A percentile compares a stretch with the other conserved stretches of the same genome.
phyloP scores from a whole-genome alignment of 768 basidiomycete species.

The Omphalotus guepiniiformis region DNA sequence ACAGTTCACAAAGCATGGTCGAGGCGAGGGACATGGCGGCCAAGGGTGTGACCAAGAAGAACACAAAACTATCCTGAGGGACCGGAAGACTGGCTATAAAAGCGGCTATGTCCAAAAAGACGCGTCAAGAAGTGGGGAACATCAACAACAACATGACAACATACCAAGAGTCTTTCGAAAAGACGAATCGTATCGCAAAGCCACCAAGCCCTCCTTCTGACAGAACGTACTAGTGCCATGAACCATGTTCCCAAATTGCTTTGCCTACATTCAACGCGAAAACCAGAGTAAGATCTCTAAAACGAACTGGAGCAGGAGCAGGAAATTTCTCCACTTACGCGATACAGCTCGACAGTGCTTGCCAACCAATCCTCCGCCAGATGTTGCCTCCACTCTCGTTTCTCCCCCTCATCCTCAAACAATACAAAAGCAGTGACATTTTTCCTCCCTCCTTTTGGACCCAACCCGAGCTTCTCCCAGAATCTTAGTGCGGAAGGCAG shows the following conservation, averaged over 20 bases:
- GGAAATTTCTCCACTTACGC: conserved; percentile 37
- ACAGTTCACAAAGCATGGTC: conserved; percentile 62
- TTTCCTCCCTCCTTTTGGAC: conserved; percentile 68
- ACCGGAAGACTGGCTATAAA: conserved; percentile 43
- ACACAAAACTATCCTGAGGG: conserved; percentile 41
- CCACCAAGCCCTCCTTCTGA: conserved; percentile 52
- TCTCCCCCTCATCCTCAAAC: conserved; percentile 56
- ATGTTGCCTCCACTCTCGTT: conserved; percentile 23
- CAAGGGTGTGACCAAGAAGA: conserved; percentile 67
- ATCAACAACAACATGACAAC: conserved; percentile 12
- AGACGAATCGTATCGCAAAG: conserved; percentile 58
- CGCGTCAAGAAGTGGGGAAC: neutral
- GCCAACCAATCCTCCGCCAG: conserved; percentile 51
- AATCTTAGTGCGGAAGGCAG: conserved; percentile 70
- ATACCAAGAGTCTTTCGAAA: conserved; percentile 65
- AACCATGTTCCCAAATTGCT: conserved; percentile 53
- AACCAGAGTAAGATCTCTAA: neutral
- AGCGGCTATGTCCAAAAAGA: conserved; percentile 32
- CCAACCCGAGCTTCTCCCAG: conserved; percentile 81
- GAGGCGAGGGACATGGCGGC: conserved; percentile 61
- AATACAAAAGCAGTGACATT: conserved; percentile 65
- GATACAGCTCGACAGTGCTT: conserved; percentile 48
- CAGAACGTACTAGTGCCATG: conserved; percentile 47
- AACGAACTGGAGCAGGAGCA: conserved; percentile 6
- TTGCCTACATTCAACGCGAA: conserved; percentile 36